Conservation (phyloP, 2,329 filamentous ascomycete genomes). For the Ophiosphaerella korrae region DNA sequence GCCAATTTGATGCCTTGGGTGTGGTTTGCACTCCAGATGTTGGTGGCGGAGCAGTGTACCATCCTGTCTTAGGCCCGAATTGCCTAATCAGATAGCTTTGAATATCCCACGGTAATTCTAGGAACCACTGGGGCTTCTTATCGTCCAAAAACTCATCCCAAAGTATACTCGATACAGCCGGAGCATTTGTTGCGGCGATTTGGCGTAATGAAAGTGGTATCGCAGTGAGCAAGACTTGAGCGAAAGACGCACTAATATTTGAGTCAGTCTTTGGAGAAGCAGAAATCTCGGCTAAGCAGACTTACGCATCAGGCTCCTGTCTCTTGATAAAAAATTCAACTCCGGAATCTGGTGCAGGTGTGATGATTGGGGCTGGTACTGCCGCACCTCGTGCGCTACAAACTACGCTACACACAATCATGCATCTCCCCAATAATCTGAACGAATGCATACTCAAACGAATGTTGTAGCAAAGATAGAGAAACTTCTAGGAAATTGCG, state of each 20-base stretch:
- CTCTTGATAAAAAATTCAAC: slow-evolving; percentile 19
- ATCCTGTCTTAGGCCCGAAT: slow-evolving; percentile 41
- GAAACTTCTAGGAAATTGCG: slow-evolving; percentile 7
- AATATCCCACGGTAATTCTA: slow-evolving; percentile 37
- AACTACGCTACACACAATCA: slow-evolving; percentile 14
- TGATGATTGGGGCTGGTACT: slow-evolving; percentile 29
- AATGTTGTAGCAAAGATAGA: slow-evolving; percentile 17
- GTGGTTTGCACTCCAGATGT: slow-evolving; percentile 9
- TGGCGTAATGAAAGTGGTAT: slow-evolving; percentile 41
- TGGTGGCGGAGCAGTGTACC: slow-evolving; percentile 23
- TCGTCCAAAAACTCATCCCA: slow-evolving; percentile 42
- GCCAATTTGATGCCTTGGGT: background rate
- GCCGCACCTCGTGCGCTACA: slow-evolving; percentile 16
- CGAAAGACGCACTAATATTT: slow-evolving; percentile 36
- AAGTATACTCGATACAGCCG: slow-evolving; percentile 42
- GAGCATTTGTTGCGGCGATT: slow-evolving; percentile 43
- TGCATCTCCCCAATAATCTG: slow-evolving; percentile 18
- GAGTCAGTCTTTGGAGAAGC: slow-evolving; percentile 8
- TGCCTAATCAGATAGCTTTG: slow-evolving; percentile 41
- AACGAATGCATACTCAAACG: slow-evolving; percentile 33
- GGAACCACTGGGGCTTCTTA: slow-evolving; percentile 42
- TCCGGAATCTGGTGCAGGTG: slow-evolving; percentile 30
- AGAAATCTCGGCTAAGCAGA: background rate
- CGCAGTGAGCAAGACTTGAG: slow-evolving; percentile 41
- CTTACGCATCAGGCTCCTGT: slow-evolving; percentile 41